Evolutionary conservation across 345 rosid species (phyloP).

Genomic region (Diplotaxis tenuifolia): DNA sequence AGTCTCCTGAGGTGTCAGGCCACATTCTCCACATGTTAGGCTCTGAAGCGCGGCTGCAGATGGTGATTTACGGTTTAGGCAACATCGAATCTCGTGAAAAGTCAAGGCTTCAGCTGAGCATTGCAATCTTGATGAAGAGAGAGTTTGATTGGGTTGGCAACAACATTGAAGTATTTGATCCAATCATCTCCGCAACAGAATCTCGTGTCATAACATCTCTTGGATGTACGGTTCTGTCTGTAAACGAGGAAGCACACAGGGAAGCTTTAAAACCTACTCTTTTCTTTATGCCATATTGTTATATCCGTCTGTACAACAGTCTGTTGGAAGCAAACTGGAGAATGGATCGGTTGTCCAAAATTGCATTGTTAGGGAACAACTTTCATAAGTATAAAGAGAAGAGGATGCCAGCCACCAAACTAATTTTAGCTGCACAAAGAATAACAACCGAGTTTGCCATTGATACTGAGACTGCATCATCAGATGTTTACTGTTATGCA

Average conservation of each 20-base stretch:
- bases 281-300: constrained; percentile 87
- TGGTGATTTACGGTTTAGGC: constrained; percentile 81
- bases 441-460: constrained; percentile 50
- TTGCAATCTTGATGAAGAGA: constrained; percentile 68
- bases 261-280: constrained; percentile 58
- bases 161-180: constrained; percentile 70
- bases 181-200: constrained; percentile 67
- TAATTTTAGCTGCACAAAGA: constrained; percentile 45
- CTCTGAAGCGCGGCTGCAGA: constrained; percentile 46
- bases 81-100: constrained; percentile 73
- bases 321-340: constrained; percentile 71
- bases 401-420: no score
- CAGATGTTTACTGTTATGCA: constrained; percentile 36
- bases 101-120: constrained; percentile 68
- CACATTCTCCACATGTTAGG: constrained; percentile 55
- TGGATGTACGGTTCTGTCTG: constrained; percentile 63
- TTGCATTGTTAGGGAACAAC: constrained; percentile 75
- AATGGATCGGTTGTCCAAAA: constrained; percentile 41
- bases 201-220: constrained; percentile 52
- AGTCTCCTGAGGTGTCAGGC: constrained; percentile 45
- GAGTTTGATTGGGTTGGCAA: constrained; percentile 63
- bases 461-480: constrained; percentile 37
- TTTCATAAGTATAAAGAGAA: constrained; percentile 55
- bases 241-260: constrained; percentile 75
- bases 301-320: constrained; percentile 64